phyloP scores from a whole-genome alignment of 1,139 yeast species.

The Eremothecium cymbalariae region DNA sequence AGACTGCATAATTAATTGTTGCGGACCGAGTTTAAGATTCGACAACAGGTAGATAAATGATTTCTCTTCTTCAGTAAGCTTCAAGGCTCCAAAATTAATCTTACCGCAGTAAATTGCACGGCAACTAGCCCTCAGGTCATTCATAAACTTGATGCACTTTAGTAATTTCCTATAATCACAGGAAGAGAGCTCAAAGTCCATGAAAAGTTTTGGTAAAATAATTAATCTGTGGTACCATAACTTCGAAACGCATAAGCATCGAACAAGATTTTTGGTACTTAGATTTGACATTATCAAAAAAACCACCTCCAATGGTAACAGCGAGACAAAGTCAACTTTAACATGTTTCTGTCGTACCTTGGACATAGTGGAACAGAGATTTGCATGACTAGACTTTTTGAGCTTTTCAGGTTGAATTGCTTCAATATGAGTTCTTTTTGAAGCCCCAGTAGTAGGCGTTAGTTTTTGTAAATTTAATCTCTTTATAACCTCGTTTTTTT shows the following conservation, averaged over 20 bases:
- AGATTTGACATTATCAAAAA: constrained; percentile 18
- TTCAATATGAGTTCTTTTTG: too few relatives aligned
- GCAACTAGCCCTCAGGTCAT: constrained; percentile 1
- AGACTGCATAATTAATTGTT: background rate
- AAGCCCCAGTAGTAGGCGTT: constrained; percentile 1
- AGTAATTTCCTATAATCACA: constrained; percentile 13
- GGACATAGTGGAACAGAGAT: background rate
- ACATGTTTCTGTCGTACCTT: background rate
- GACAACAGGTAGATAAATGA: constrained; percentile 14
- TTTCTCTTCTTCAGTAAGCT: constrained; percentile 22
- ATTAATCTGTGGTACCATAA: constrained; percentile 20
- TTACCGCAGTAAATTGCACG: constrained; percentile 1
- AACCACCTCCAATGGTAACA: constrained; percentile 24
- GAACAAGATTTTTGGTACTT: constrained; percentile 16
- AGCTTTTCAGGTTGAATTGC: too few relatives aligned
- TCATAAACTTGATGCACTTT: constrained; percentile 15
- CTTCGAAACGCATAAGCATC: constrained; percentile 17
- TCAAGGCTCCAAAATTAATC: constrained; percentile 10
- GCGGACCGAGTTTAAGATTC: background rate
- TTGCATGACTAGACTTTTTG: background rate
- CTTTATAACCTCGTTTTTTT: constrained; percentile 9
- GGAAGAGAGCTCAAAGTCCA: constrained; percentile 13
- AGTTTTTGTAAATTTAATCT: background rate
- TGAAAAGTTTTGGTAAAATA: constrained; percentile 17
- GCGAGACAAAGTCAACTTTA: constrained; percentile 18